Evolutionary conservation across 306 rosid species (phyloP), one percentile per base, ranked within the genome.

Genomic region (Spatholobus suberectus): DNA sequence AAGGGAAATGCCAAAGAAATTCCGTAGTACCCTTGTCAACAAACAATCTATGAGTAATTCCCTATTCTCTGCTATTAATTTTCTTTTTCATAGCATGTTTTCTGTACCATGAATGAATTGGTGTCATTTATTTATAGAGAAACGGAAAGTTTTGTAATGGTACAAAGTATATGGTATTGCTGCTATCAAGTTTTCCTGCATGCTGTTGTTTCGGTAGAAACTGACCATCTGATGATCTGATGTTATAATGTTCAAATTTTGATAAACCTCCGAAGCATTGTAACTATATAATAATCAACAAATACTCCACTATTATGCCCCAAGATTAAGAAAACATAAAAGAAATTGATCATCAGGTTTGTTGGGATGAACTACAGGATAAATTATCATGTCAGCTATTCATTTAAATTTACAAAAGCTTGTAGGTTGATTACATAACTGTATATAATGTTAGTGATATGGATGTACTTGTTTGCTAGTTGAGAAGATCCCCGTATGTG

Each of bases 1-100:
- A 74, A 81, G 87, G 89, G 81, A 91, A 83, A 79, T 74, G 81
- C 83, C 90, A 71, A 44, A 55, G 79, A 90, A 84, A 87, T 44
- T 76, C 38, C 47, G 57, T 10, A 47, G 29, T 10, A 51, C 84
- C 73, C 83, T 81, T 66, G 41, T 86, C 83, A 63, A 79, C 14
- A 66, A 82, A 61, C 35, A 47, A 15, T 72, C 78, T 27, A 82
- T 88, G 76, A 83, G 98, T 92, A 94, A 88, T 76, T 85, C 78
- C 76, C 78, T 87, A 0, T 75, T 75, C 86, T 75, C 54, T 23
- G n/a, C 13, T 51, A 38, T 63, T 49, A 59, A 40, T 67, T 21
- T 49, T 76, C 40, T 76, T 63, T 44, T 66, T 79, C 68, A 1
- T 75, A 68, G 8, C 49, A 46, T 59, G 51, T 66, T 69, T 69